phyloP scores from a whole-genome alignment of 2,329 filamentous ascomycete species.

The Claviceps capensis region DNA sequence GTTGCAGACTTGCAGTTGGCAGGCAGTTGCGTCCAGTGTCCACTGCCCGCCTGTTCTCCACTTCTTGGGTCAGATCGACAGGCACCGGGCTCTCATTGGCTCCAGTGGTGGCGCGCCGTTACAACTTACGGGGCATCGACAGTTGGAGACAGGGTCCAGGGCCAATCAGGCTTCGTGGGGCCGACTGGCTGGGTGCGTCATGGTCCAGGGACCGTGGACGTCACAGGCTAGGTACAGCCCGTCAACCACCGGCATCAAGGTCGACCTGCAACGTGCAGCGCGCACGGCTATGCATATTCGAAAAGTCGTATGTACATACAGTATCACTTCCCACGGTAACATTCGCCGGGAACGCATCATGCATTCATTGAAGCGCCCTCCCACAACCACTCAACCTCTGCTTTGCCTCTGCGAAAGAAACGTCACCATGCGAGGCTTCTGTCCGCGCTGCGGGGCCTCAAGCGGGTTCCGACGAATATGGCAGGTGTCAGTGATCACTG shows the following conservation, averaged over 20 bases:
- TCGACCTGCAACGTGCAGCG: too few relatives aligned
- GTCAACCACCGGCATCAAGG: too few relatives aligned
- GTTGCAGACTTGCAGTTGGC: background rate
- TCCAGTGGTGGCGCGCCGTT: background rate
- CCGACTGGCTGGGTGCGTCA: background rate
- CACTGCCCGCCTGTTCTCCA: background rate
- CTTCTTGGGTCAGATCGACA: background rate
- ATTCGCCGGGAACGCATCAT: too few relatives aligned
- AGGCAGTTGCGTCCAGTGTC: background rate
- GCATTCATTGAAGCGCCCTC: too few relatives aligned
- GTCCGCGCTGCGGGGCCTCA: too few relatives aligned
- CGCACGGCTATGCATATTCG: too few relatives aligned
- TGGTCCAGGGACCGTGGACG: too few relatives aligned
- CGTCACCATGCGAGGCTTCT: background rate
- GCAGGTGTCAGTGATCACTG: too few relatives aligned
- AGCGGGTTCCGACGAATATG: too few relatives aligned
- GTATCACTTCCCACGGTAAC: too few relatives aligned
- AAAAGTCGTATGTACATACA: too few relatives aligned
- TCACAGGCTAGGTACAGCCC: too few relatives aligned
- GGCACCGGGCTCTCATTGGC: background rate
- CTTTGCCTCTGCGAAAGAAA: background rate
- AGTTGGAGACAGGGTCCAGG: background rate
- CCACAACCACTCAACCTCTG: background rate
- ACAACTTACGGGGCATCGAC: background rate
- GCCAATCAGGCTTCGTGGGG: background rate